Percentiles rank a stretch among this genome's conserved stretches.
These are phyloP conservation scores for Baorangia bicolor DNA, from an alignment of 768 basidiomycete species.

Conservation along the genomic window DNA sequence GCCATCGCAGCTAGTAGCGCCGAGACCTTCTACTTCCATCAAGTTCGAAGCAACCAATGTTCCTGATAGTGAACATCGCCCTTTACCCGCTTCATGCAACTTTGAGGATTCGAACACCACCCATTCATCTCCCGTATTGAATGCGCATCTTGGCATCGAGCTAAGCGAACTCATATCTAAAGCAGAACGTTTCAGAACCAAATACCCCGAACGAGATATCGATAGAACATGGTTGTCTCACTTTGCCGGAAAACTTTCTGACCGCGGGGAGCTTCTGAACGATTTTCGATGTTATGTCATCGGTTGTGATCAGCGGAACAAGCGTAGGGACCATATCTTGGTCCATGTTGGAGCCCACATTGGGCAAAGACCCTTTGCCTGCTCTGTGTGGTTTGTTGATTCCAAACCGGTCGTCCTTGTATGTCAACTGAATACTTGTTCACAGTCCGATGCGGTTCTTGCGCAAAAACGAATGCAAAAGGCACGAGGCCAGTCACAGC, in stretches of 20 bases:
- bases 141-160: slow-evolving; percentile 62
- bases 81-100: not conserved
- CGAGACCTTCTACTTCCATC: not conserved
- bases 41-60: not conserved
- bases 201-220: slow-evolving; percentile 56
- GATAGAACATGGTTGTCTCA: slow-evolving; percentile 64
- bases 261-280: slow-evolving; percentile 52
- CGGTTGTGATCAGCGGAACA: slow-evolving; percentile 68
- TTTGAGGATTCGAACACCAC: not conserved
- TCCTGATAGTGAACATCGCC: not conserved
- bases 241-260: slow-evolving; percentile 66
- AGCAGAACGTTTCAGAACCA: slow-evolving; percentile 52
- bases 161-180: slow-evolving; percentile 53
- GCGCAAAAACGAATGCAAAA: slow-evolving; percentile 76
- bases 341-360: slow-evolving; percentile 74
- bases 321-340: slow-evolving; percentile 70
- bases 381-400: slow-evolving; percentile 57
- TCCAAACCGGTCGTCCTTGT: not conserved
- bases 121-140: slow-evolving; percentile 49
- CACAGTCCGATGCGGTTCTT: slow-evolving; percentile 59
- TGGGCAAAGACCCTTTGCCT: slow-evolving; percentile 64
- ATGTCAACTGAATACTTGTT: slow-evolving; percentile 11
- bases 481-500: slow-evolving; percentile 66
- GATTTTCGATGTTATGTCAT: slow-evolving; percentile 69
- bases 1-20: not conserved